Base-by-base conservation (phyloP, 108 stramenopile species). In the Aurantiochytrium sp. region DNA sequence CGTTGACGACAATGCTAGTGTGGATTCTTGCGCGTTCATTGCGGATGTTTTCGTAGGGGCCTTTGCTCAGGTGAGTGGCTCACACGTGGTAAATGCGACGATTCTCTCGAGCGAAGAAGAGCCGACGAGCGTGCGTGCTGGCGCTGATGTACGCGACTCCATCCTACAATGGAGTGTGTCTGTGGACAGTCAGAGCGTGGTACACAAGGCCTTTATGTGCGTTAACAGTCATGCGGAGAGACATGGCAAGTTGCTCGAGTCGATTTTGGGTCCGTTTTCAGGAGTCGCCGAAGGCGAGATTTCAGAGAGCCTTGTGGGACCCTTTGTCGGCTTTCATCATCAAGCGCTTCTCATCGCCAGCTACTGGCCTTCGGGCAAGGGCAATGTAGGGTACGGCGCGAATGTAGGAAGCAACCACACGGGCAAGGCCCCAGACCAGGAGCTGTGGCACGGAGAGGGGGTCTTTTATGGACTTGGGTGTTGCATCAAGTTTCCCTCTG, bases 391-490 rank as follows among this genome's bases (percentile, higher is more conserved):
- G 5, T 99, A 98, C 89, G 98, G 98, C 10, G 92, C 91, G 51
- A 98, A 97, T 89, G 96, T 98, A 16, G 98, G 98, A 12, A 95
- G 95, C 35, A 99, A 99, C 91, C 98, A 99, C 91, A 99, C 98
- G 3, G 97, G 97, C 8, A 92, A 97, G 5, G 89, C 96, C 16
- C 96, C 97, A 4, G 98, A 99, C 93, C 97, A 98, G 90, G 97
- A 98, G 92, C 90, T 92, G 23, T 88, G 94, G 88, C 91, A 94
- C 3, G 98, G 97, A 0, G 98, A 99, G 90, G 98, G 98, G 5
- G 92, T 96, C 42, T 94, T 99, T 96, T 92, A 97, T 94, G 98
- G 98, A 4, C 92, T 99, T 88, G 92, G 93, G 28, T 89, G 90
- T 55, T 93, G 93, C 88, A 93, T 97, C 90, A 97, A 97, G 90